Evolutionary conservation across 179 eudicot species (phyloP), one percentile per base, ranked within the genome.

Genomic region (Amaranthus tricolor): DNA sequence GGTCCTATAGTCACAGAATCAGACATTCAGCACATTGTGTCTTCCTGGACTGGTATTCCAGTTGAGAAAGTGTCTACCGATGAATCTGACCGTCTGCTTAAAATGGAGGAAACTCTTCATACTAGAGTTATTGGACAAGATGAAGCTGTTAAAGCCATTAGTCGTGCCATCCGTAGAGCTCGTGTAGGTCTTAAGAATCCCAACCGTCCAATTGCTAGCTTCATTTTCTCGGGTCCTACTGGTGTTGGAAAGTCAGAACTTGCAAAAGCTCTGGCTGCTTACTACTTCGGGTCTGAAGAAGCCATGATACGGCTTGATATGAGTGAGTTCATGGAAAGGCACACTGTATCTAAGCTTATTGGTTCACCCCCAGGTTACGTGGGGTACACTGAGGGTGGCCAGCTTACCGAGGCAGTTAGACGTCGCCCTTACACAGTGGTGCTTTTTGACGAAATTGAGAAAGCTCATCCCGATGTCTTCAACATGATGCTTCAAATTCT

Each of bases 241-340:
- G 97, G 98, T 47, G 99, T 92, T 6, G 99, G 99, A 8, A 95
- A 94, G 77, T 87, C 96, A 0, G 99, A 95, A 76, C 89, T 95
- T 20, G 97, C 99, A 0, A 95, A 95, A 74, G 85, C 96, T 24
- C 76, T 95, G 14, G 91, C 97, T 2, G 76, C 93, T 5, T 92
- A 86, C 88, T 95, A 92, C 81, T 95, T 86, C 70, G 99, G 99
- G 5, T 95, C 97, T 1, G 97, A 95, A 76, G 91, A 92, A 57
- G 86, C 91, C 51, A 95, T 95, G 99, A 84, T 93, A 58, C 87
- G 97, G 0, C 93, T 95, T n/a, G 99, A 95, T 68, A 95, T 92
- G 99, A 90, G 96, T 61, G 99, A 95, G 84, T 95, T 87, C 85
- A 95, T 95, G 99, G 99, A 95, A 78, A 76, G 96, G 60, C 97